phyloP scores from a whole-genome alignment of 495 filamentous ascomycete species.

The Lasiosphaeria ovina region DNA sequence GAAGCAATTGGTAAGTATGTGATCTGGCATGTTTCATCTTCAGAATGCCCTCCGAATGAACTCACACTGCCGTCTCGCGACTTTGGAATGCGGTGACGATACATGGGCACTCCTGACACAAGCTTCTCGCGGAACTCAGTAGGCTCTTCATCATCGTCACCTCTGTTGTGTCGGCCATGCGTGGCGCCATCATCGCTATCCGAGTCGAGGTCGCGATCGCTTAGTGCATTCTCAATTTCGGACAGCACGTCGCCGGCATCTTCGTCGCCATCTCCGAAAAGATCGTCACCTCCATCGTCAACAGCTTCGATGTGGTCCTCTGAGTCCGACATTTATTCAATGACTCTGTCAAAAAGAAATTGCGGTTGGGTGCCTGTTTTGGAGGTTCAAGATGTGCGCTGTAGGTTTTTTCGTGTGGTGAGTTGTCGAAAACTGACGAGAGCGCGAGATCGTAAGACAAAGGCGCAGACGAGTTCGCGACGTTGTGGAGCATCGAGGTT shows the following conservation, averaged over 20 bases:
- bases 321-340: slow-evolving; percentile 47
- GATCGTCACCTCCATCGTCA: slow-evolving; percentile 57
- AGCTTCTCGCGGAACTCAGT: slow-evolving; percentile 50
- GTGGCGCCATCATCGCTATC: slow-evolving; percentile 62
- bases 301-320: slow-evolving; percentile 50
- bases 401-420: background rate
- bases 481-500: too few relatives aligned
- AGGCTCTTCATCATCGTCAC: slow-evolving; percentile 48
- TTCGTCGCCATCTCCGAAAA: slow-evolving; percentile 61
- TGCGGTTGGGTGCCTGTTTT: slow-evolving; percentile 36
- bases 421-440: background rate
- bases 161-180: slow-evolving; percentile 31
- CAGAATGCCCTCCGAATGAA: background rate
- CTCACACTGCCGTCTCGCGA: slow-evolving; percentile 65
- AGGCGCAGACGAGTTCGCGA: background rate
- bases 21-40: too few relatives aligned
- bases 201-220: slow-evolving; percentile 76
- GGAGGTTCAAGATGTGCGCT: background rate
- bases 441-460: background rate
- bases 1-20: background rate
- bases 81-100: slow-evolving; percentile 65
- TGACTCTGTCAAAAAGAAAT: background rate
- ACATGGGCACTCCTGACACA: slow-evolving; percentile 58
- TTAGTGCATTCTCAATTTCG: slow-evolving; percentile 37
- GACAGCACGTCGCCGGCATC: slow-evolving; percentile 36